Percentiles rank a stretch among this genome's conserved stretches.
phyloP scores from a whole-genome alignment of 306 rosid species.

The Medicago ruthenica region DNA sequence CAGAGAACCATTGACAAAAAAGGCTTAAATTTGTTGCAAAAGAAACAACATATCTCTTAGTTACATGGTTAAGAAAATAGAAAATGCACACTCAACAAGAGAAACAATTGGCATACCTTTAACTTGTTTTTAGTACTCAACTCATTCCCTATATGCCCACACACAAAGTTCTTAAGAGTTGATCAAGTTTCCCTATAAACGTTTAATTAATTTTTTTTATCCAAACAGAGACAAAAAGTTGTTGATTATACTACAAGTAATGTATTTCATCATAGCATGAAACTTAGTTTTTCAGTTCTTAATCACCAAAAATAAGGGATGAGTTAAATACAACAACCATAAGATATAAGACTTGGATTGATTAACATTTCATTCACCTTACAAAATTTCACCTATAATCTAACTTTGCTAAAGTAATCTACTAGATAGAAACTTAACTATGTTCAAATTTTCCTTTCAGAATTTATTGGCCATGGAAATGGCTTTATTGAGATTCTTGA shows the following conservation, averaged over 20 bases:
- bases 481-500: conserved; percentile 68
- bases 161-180: neutral
- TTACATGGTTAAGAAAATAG: too few species aligned
- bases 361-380: neutral
- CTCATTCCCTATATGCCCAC: neutral
- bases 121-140: neutral
- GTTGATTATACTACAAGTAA: neutral
- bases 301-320: neutral
- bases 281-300: conserved; percentile 1
- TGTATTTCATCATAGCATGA: conserved; percentile 6
- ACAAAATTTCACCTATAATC: conserved; percentile 4
- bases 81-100: conserved; percentile 1
- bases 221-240: too few species aligned
- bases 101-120: neutral
- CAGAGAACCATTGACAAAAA: conserved; percentile 6
- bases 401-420: neutral
- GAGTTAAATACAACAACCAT: neutral
- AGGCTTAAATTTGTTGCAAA: conserved; percentile 7
- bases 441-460: conserved; percentile 3
- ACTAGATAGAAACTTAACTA: neutral
- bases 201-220: too few species aligned
- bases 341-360: neutral
- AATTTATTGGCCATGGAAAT: conserved; percentile 51
- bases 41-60: too few species aligned
- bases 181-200: too few species aligned